Base-by-base conservation (phyloP, 768 basidiomycete species). In the Dioszegia crocea region DNA sequence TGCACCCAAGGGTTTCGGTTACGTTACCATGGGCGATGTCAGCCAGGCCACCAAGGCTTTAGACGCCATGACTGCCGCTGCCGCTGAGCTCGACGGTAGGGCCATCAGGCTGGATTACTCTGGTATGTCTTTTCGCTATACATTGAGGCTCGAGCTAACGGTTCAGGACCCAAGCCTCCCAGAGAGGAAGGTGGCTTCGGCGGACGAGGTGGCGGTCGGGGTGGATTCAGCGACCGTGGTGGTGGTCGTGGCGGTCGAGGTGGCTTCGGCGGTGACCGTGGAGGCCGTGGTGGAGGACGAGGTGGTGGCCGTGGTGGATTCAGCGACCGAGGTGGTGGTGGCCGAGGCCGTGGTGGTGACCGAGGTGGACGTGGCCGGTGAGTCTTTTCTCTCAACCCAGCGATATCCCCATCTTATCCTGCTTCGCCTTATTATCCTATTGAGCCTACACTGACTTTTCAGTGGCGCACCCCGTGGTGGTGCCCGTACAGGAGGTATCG, bases 1-100 rank as follows among this genome's bases (percentile, higher is more conserved):
- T 27, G 83, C 81, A 61, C 86, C 89, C 45, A 98, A 97, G 78
- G 96, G 96, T 70, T 98, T 94, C 78, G 96, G 86, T 21, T 98
- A 98, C 78, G 88, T 99, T 72, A 91, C 97, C 78, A 96, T 93
- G 78, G 84, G 86, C 65, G 86, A 87, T 66, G 70, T 90, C 38
- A 88, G 86, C 26, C 79, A 83, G 54, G 89, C 96, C 11, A 86
- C 86, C 79, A 86, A 85, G 73, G 94, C 94, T 2, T 84, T 85
- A 60, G 84, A 83, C 67, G 84, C 82, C 3, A 81, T 84, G 26
- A 81, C 83, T 39, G 88, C 89, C 30, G 77, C 80, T 57, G 89
- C 92, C 59, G 82, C 96, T 49, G 27, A 56, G 54, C 14, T 56
- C 26, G 88, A 86, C 30, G 94, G 94, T 4, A 84, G 96, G 26